Evolutionary conservation across 2,329 filamentous ascomycete genomes (phyloP).

Genomic region (Ascocoryne sarcoides): DNA sequence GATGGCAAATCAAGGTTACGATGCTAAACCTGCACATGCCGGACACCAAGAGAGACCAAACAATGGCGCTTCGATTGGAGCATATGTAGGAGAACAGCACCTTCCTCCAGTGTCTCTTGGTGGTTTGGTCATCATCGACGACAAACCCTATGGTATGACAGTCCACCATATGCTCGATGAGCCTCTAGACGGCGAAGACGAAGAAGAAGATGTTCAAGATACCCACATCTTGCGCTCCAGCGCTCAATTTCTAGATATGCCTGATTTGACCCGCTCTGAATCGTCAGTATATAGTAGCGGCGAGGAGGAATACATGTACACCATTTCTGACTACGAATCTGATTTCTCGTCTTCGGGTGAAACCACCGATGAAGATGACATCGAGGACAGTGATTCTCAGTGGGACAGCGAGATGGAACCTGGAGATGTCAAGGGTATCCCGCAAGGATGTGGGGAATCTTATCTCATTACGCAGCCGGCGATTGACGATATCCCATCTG

Average conservation of each 20-base stretch:
- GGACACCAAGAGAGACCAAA: slow-evolving; percentile 69
- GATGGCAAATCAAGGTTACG: slow-evolving; percentile 33
- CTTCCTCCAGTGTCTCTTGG: slow-evolving; percentile 87
- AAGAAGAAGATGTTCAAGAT: slow-evolving; percentile 28
- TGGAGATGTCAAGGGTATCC: slow-evolving; percentile 72
- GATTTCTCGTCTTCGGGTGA: slow-evolving; percentile 32
- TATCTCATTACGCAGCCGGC: slow-evolving; percentile 87
- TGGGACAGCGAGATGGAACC: slow-evolving; percentile 36
- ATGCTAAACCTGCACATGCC: slow-evolving; percentile 52
- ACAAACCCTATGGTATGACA: slow-evolving; percentile 83
- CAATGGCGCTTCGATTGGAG: slow-evolving; percentile 88
- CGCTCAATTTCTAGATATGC: slow-evolving; percentile 21
- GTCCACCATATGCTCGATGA: slow-evolving; percentile 94
- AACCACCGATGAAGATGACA: slow-evolving; percentile 38
- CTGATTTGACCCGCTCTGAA: slow-evolving; percentile 30
- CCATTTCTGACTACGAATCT: slow-evolving; percentile 54
- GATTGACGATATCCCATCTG: slow-evolving; percentile 76
- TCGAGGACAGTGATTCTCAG: slow-evolving; percentile 35
- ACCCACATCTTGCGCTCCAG: slow-evolving; percentile 20
- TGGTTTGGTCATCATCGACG: slow-evolving; percentile 76
- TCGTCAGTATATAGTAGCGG: slow-evolving; percentile 26
- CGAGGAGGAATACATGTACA: slow-evolving; percentile 47
- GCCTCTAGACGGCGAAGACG: slow-evolving; percentile 40
- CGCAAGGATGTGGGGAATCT: slow-evolving; percentile 64
- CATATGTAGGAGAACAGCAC: slow-evolving; percentile 77